Base-by-base conservation (phyloP, 2,329 filamentous ascomycete genomes). In the Neofusicoccum umdonicola region DNA sequence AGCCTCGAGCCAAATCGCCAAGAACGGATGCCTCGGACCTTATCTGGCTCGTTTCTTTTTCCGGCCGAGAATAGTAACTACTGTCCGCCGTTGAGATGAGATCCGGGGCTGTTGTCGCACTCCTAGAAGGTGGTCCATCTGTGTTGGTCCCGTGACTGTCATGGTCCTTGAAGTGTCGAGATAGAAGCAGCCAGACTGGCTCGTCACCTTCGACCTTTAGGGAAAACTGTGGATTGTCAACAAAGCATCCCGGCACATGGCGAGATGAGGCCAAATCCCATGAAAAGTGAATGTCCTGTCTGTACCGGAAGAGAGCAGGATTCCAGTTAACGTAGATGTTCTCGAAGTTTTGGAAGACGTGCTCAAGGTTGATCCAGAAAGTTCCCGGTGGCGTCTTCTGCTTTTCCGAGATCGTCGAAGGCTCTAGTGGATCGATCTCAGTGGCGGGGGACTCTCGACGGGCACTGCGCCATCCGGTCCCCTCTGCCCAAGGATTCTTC, bases 291-390 rank as follows among this genome's bases (percentile, higher is more conserved):
- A 93, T 87, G 71, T 99, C 93, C 75, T 97, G 89, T 8, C 93
- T 88, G 73, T 90, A 81, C 1, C 82, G 81, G 77, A 99, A 99
- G 0, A 97, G 81, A 0, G 85, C 84, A 0, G 95, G 93, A 69
- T 97, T 97, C 95, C 95, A 99, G 78, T 98, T 99, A 63, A 99
- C 83, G 76, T 98, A 99, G 69, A 99, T 87, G 17, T 93, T 96
- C 74, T 98, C 93, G 68, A 97, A 99, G 73, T 97, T 89, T 71
- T 97, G 93, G 41, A 92, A 85, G 3, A 97, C 88, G 68, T 93
- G 91, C 69, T 96, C 91, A 34, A 95, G 87, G 27, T 89, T 88
- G 79, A 98, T 96, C 94, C 95, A 98, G 73, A 97, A 96, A 0
- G 90, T 92, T n/a, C 93, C 92, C 0, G 90, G 88, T 34, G 79